phyloP scores from a whole-genome alignment of 345 rosid genomes.

The Eucalyptus leucophloia region DNA sequence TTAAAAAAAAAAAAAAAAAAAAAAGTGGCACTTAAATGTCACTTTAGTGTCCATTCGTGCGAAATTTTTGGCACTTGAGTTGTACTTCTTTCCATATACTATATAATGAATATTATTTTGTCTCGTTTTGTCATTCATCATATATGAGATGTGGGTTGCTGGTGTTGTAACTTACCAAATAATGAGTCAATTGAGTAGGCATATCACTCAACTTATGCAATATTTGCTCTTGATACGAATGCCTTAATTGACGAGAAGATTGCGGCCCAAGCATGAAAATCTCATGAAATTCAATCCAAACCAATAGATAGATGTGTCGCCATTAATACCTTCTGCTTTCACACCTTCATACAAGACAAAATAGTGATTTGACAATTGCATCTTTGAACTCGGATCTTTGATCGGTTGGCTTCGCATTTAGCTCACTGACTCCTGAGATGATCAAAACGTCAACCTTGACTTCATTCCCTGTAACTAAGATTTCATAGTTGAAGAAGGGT shows the following conservation, averaged over 20 bases:
- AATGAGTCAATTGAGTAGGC: background rate
- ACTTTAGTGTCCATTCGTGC: rapidly evolving
- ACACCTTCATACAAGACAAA: background rate
- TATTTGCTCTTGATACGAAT: background rate
- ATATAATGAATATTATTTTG: background rate
- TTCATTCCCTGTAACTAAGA: slow-evolving; percentile 32
- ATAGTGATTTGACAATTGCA: slow-evolving; percentile 38
- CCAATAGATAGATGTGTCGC: background rate
- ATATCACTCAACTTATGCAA: background rate
- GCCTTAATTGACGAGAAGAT: background rate
- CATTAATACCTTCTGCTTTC: background rate
- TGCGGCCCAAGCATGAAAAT: background rate
- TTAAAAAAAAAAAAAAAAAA: too few relatives aligned
- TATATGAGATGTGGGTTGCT: background rate
- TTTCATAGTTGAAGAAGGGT: background rate
- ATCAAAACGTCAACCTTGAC: slow-evolving; percentile 58
- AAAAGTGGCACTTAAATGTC: too few relatives aligned
- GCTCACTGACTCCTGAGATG: slow-evolving; percentile 27
- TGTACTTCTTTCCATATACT: too few relatives aligned
- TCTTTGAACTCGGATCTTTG: slow-evolving; percentile 24
- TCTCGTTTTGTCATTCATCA: rapidly evolving
- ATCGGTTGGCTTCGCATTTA: slow-evolving; percentile 7
- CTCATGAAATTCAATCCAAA: background rate
- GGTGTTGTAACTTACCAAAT: background rate
- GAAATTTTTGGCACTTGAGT: rapidly evolving